Percentiles rank a stretch among this genome's conserved stretches.
Evolutionary conservation across 2,329 filamentous ascomycete species (phyloP).

Genomic region (Trichoderma gracile): DNA sequence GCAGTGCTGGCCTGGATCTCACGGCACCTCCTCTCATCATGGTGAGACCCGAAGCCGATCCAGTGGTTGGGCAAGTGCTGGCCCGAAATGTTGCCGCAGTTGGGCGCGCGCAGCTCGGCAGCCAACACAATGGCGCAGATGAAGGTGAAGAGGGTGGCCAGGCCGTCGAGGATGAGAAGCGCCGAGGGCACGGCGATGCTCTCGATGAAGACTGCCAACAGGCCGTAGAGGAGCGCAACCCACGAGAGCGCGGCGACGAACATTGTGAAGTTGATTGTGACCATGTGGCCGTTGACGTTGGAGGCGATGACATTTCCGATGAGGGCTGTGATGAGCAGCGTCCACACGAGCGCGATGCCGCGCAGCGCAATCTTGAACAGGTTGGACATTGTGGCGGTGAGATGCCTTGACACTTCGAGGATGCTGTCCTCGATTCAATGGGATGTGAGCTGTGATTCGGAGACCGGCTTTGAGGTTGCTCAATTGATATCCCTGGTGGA

Average conservation of each 20-base stretch:
- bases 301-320: constrained; percentile 59
- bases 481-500: background rate
- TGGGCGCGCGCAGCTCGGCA: constrained; percentile 66
- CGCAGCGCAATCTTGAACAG: constrained; percentile 51
- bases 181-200: constrained; percentile 54
- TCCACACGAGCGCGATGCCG: constrained; percentile 52
- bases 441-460: background rate
- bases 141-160: constrained; percentile 68
- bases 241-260: constrained; percentile 68
- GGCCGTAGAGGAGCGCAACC: constrained; percentile 64
- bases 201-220: constrained; percentile 57
- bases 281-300: constrained; percentile 47
- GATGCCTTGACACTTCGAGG: background rate
- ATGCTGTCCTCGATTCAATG: background rate
- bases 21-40: constrained; percentile 66
- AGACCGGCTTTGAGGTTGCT: background rate
- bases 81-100: constrained; percentile 59
- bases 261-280: constrained; percentile 64
- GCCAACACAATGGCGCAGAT: constrained; percentile 70
- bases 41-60: constrained; percentile 62
- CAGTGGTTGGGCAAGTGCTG: constrained; percentile 45
- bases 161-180: constrained; percentile 56
- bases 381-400: constrained; percentile 34
- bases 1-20: constrained; percentile 72
- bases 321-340: constrained; percentile 55